Evolutionary conservation across 2,329 filamentous ascomycete genomes (phyloP).

Genomic region (Microsporum audouinii): DNA sequence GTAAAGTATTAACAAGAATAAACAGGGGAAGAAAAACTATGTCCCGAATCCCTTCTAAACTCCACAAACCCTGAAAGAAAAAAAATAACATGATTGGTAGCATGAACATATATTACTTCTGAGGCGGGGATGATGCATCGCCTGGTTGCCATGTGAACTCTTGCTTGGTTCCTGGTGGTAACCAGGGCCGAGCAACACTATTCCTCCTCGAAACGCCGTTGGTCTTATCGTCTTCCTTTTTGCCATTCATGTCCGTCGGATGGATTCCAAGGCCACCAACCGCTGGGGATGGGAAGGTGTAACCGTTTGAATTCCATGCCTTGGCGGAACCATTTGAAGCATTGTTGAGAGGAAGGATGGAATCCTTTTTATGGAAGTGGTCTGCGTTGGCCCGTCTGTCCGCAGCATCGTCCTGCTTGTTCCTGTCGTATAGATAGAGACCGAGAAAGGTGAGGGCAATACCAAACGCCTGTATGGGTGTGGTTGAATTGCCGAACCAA

Average conservation of each 20-base stretch:
- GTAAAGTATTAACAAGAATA: background rate
- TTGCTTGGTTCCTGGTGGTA: slow-evolving; percentile 70
- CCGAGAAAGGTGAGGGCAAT: slow-evolving; percentile 84
- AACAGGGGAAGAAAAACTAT: background rate
- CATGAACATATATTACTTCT: slow-evolving; percentile 1
- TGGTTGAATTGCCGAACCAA: slow-evolving; percentile 91
- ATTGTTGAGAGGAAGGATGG: slow-evolving; percentile 55
- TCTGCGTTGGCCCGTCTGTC: slow-evolving; percentile 60
- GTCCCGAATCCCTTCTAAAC: background rate
- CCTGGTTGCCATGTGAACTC: slow-evolving; percentile 65
- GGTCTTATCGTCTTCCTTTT: slow-evolving; percentile 37
- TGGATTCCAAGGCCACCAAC: slow-evolving; percentile 9
- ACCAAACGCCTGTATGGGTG: slow-evolving; percentile 66
- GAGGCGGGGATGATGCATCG: slow-evolving; percentile 27
- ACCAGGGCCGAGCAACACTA: slow-evolving; percentile 43
- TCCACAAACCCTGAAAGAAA: background rate
- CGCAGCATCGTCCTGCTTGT: slow-evolving; percentile 74
- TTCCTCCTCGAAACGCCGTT: slow-evolving; percentile 32
- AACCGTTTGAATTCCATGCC: slow-evolving; percentile 28
- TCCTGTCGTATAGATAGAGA: slow-evolving; percentile 90
- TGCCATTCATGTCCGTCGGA: slow-evolving; percentile 14
- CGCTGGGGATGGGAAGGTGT: slow-evolving; percentile 23
- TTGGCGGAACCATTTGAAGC: slow-evolving; percentile 29
- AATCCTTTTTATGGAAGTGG: slow-evolving; percentile 50
- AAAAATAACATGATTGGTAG: background rate